Evolutionary conservation across 73 alveolate species (phyloP).

Genomic region (Tetrahymena borealis): DNA sequence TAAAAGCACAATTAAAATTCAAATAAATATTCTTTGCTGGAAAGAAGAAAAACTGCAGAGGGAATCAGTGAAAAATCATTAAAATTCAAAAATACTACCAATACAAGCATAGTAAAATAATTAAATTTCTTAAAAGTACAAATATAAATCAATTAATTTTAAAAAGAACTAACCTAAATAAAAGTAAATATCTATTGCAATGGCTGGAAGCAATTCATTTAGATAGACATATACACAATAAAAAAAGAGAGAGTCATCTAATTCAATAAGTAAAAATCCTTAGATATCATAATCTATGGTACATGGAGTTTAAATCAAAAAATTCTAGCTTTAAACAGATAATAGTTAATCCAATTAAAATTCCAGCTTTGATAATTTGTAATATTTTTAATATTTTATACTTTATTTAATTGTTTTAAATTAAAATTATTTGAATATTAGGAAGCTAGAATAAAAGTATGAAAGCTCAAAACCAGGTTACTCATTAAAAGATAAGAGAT

Average conservation of each 20-base stretch:
- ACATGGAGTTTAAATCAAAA: neutral
- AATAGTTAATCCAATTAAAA: neutral
- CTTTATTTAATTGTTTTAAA: neutral
- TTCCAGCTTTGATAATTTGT: neutral
- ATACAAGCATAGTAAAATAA: neutral
- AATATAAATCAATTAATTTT: neutral
- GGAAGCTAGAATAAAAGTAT: neutral
- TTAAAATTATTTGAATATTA: neutral
- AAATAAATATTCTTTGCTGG: neutral
- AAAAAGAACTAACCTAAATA: neutral
- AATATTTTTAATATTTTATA: neutral
- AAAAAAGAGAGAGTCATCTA: neutral
- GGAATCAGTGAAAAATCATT: neutral
- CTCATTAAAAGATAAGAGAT: neutral
- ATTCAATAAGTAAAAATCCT: neutral
- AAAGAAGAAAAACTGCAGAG: neutral
- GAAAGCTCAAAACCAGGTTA: neutral
- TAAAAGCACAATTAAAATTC: neutral
- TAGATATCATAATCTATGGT: neutral
- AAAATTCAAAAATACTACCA: neutral
- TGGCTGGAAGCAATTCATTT: neutral
- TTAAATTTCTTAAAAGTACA: neutral
- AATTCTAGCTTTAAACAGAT: neutral
- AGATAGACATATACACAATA: neutral
- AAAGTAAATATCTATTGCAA: neutral